Percentiles rank a stretch among this genome's conserved stretches.
phyloP scores from a whole-genome alignment of 2,329 filamentous ascomycete species.

The Leptographium radiaticola region DNA sequence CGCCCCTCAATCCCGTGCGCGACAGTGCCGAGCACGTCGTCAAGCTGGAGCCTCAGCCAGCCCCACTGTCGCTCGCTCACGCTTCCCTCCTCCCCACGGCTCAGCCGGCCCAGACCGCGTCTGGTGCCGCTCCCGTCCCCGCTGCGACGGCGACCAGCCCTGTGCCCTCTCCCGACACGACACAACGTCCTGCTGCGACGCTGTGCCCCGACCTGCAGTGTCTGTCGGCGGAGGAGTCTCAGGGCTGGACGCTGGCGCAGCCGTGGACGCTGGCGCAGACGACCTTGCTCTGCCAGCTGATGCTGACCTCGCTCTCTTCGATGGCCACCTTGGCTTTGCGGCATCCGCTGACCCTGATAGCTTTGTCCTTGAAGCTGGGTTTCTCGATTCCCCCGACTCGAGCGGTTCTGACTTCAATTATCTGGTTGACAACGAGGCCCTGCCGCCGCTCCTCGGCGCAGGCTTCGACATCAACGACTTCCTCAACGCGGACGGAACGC shows the following conservation, averaged over 20 bases:
- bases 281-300: conserved; percentile 39
- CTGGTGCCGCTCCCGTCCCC: conserved; percentile 8
- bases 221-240: conserved; percentile 64
- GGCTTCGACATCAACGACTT: conserved; percentile 39
- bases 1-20: conserved; percentile 37
- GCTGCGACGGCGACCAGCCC: conserved; percentile 15
- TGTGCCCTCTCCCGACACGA: conserved; percentile 63
- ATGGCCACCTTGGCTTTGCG: conserved; percentile 56
- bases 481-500: conserved; percentile 38
- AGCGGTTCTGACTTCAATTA: conserved; percentile 53
- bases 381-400: conserved; percentile 61
- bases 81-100: neutral
- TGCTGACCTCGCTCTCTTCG: conserved; percentile 52
- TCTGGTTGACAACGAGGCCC: conserved; percentile 47
- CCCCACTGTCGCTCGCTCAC: neutral
- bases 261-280: conserved; percentile 26
- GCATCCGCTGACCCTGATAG: conserved; percentile 58
- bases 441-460: conserved; percentile 24
- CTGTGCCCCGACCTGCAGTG: conserved; percentile 99
- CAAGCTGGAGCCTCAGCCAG: neutral
- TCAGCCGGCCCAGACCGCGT: neutral
- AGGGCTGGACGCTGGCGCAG: conserved; percentile 30
- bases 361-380: conserved; percentile 63
- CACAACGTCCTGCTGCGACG: conserved; percentile 99
- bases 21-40: conserved; percentile 19